Evolutionary conservation across 371 early-diverging fungal species (phyloP).

Genomic region (Zancudomyces culisetae): DNA sequence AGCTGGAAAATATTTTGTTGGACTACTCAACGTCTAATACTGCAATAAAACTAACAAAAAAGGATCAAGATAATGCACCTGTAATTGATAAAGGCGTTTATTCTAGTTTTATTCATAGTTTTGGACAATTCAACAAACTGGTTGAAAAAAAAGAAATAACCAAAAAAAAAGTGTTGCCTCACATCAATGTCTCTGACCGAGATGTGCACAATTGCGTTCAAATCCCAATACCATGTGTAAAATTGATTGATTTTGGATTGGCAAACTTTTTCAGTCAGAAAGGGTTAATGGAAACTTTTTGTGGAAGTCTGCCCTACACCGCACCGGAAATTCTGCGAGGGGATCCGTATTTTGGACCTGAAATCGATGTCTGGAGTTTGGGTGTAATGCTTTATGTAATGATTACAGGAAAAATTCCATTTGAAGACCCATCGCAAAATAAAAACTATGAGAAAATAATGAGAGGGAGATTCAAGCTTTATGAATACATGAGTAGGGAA

Average conservation of each 20-base stretch:
- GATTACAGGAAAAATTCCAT: constrained; percentile 67
- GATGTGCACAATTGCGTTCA: neutral
- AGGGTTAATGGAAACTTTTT: constrained; percentile 48
- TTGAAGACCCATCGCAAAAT: constrained; percentile 30
- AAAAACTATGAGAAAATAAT: constrained; percentile 21
- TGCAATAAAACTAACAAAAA: neutral
- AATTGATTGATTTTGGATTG: constrained; percentile 73
- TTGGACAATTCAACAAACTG: neutral
- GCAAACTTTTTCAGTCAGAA: constrained; percentile 58
- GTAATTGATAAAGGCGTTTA: neutral
- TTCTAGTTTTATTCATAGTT: neutral
- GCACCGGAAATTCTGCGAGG: constrained; percentile 80
- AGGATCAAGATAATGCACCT: neutral
- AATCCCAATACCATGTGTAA: constrained; percentile 16
- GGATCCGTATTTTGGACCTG: constrained; percentile 65
- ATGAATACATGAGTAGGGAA: constrained; percentile 8
- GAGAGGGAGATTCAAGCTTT: constrained; percentile 20
- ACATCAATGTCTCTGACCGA: neutral
- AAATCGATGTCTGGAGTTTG: constrained; percentile 80
- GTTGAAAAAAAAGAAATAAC: neutral
- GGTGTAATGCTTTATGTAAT: constrained; percentile 78
- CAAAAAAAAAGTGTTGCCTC: neutral
- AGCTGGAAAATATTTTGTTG: constrained; percentile 81
- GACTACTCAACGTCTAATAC: constrained; percentile 17
- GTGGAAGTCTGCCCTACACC: constrained; percentile 61